phyloP scores from a whole-genome alignment of 225 moss, liverwort and hornwort genomes.

The Asterella californica region DNA sequence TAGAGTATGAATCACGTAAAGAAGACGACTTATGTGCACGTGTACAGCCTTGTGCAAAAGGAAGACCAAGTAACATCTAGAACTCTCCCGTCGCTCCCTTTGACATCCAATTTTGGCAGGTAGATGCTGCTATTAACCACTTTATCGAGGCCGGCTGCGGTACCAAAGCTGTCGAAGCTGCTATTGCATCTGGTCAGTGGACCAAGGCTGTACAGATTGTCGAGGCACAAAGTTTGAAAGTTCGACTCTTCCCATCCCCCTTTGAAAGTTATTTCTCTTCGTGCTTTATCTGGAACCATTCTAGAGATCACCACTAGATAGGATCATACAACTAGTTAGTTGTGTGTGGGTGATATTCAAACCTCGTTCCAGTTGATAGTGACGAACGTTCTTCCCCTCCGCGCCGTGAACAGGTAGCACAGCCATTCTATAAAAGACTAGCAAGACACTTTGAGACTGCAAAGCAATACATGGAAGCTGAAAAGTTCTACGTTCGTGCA shows the following conservation, averaged over 20 bases:
- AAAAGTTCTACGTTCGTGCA: conserved; percentile 72
- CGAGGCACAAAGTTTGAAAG: conserved; percentile 64
- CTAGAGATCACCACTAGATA: neutral
- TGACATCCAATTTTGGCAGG: conserved; percentile 32
- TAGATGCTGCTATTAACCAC: conserved; percentile 85
- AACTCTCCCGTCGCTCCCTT: neutral
- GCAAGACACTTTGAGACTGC: conserved; percentile 82
- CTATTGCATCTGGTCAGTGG: conserved; percentile 87
- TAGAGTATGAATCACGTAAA: neutral
- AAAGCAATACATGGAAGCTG: conserved; percentile 77
- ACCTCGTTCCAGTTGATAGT: neutral
- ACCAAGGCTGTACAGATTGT: conserved; percentile 87
- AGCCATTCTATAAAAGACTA: conserved; percentile 70
- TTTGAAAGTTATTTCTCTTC: neutral
- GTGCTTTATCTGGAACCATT: neutral
- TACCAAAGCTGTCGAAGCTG: conserved; percentile 80
- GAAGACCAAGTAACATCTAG: neutral
- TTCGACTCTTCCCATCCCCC: conserved; percentile 7
- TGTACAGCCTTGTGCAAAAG: neutral
- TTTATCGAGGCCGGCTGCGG: conserved; percentile 86
- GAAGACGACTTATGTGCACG: neutral
- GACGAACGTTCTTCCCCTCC: neutral
- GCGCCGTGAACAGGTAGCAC: conserved; percentile 48
- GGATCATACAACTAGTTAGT: neutral
- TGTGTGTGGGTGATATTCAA: too few relatives aligned